Conservation (phyloP, 805 yeast species). For the Lipomyces chichibuensis region DNA sequence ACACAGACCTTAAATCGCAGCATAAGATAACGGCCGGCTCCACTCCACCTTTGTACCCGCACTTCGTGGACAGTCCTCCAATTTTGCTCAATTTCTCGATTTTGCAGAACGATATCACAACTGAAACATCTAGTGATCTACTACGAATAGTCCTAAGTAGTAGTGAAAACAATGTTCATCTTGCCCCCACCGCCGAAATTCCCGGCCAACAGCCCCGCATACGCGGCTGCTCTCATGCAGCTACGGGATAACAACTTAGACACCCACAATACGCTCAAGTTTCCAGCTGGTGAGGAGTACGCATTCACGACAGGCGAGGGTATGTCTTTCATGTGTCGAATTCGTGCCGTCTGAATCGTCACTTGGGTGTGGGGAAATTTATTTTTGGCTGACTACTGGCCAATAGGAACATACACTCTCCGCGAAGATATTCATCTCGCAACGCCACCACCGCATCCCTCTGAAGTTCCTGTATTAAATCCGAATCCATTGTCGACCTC, state of each 20-base stretch:
- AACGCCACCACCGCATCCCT: constrained; percentile 47
- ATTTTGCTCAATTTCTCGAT: background rate
- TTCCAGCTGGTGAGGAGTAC: constrained; percentile 36
- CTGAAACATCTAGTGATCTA: background rate
- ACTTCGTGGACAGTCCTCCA: background rate
- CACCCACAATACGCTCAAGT: constrained; percentile 36
- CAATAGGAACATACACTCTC: constrained; percentile 32
- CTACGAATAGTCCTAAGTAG: background rate
- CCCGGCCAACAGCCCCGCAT: constrained; percentile 37
- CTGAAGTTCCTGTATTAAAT: constrained; percentile 43
- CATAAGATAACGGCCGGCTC: background rate
- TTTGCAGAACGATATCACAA: background rate
- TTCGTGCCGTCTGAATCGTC: background rate
- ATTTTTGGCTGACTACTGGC: background rate
- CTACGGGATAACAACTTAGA: constrained; percentile 30
- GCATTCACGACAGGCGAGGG: constrained; percentile 45
- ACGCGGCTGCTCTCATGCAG: constrained; percentile 34
- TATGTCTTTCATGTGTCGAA: constrained; percentile 8
- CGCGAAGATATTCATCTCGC: constrained; percentile 42
- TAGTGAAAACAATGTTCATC: constrained; percentile 39
- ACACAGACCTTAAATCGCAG: background rate
- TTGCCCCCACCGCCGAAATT: constrained; percentile 44
- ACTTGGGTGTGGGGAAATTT: background rate
- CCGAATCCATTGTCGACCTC: constrained; percentile 47
- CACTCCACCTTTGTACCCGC: background rate